Evolutionary conservation across 202 grass and related monocot species (phyloP).

Genomic region (Schoenoplectus tabernaemontani): DNA sequence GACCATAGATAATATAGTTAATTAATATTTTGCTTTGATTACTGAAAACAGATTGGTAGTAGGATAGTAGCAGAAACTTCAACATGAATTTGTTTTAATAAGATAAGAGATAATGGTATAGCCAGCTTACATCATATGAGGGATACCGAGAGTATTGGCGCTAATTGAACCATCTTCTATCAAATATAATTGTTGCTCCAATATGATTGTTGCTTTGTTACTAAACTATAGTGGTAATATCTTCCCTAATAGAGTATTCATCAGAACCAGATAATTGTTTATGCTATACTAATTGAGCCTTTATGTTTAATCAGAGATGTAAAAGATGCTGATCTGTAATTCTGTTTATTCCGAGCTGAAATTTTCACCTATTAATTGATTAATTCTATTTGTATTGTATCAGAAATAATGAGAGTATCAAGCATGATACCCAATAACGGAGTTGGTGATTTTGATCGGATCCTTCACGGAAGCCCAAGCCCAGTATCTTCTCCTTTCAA

Average conservation of each 20-base stretch:
- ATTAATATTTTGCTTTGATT: background rate
- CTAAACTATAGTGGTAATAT: background rate
- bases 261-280: background rate
- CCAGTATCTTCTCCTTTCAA: constrained; percentile 65
- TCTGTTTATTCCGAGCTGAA: constrained; percentile 4
- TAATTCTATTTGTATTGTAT: background rate
- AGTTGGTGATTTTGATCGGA: constrained; percentile 48
- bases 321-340: background rate
- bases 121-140: background rate
- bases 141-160: background rate
- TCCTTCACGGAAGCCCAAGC: constrained; percentile 47
- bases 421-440: constrained; percentile 45
- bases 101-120: background rate
- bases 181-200: no score
- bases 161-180: background rate
- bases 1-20: background rate
- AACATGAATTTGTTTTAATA: background rate
- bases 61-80: background rate
- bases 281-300: no score
- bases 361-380: background rate
- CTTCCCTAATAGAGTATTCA: background rate
- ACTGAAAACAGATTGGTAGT: background rate
- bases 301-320: constrained; percentile 8
- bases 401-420: constrained; percentile 87
- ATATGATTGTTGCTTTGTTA: no score